A percentile compares a stretch with the other conserved stretches of the same genome.
phyloP scores from a whole-genome alignment of 1,139 yeast genomes.

The Debaryomycetaceae sp. region DNA sequence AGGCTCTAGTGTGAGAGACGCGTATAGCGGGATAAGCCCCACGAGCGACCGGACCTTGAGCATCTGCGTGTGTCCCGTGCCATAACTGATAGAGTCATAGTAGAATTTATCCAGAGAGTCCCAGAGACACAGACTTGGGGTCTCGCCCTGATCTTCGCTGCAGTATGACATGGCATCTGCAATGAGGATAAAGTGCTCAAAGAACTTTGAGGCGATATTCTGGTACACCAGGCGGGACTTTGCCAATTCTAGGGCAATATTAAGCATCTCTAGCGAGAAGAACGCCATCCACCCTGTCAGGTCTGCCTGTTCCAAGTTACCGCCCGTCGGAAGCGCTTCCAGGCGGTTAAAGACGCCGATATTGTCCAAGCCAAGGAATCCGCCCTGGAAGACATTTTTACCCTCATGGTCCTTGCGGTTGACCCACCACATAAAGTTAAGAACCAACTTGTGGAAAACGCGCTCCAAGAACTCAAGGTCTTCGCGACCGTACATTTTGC shows the following conservation, averaged over 20 bases:
- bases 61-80: constrained; percentile 57
- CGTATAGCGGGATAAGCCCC: constrained; percentile 88
- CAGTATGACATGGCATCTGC: constrained; percentile 91
- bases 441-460: constrained; percentile 79
- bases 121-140: constrained; percentile 64
- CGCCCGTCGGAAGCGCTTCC: constrained; percentile 92
- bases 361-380: constrained; percentile 87
- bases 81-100: constrained; percentile 88
- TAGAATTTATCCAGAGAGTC: constrained; percentile 83
- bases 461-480: constrained; percentile 82
- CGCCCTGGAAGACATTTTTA: constrained; percentile 89
- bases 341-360: constrained; percentile 92
- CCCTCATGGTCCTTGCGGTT: constrained; percentile 86
- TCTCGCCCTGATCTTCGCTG: constrained; percentile 34
- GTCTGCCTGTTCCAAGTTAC: constrained; percentile 87
- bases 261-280: constrained; percentile 83
- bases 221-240: constrained; percentile 83
- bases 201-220: constrained; percentile 90
- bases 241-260: constrained; percentile 85
- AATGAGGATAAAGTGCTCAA: constrained; percentile 85
- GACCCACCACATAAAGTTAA: constrained; percentile 98
- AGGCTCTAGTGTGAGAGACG: constrained; percentile 83
- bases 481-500: constrained; percentile 74
- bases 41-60: constrained; percentile 86
- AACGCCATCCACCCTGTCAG: constrained; percentile 99